Conservation (phyloP, 2,329 filamentous ascomycete genomes). For the Beauveria bassiana region DNA sequence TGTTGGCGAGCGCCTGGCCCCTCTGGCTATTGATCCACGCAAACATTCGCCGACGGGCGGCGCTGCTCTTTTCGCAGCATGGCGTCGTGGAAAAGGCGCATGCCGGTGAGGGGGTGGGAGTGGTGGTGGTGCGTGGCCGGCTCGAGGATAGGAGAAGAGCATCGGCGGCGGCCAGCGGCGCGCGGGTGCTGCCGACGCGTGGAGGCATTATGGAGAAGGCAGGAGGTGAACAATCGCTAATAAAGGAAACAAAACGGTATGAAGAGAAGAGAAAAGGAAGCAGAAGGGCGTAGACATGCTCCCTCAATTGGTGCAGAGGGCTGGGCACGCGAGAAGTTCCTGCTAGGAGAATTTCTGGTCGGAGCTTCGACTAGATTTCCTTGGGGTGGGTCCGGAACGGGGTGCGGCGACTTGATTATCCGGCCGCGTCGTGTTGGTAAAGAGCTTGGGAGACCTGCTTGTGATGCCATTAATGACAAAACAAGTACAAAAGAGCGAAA, state of each 20-base stretch:
- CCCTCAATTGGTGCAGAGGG: constrained; percentile 17
- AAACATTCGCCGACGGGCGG: constrained; percentile 29
- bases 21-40: constrained; percentile 27
- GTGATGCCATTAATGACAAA: not conserved
- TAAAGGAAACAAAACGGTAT: not conserved
- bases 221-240: not conserved
- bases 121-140: constrained; percentile 11
- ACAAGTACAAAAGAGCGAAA: not conserved
- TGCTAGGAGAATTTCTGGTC: constrained; percentile 9
- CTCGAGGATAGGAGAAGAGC: constrained; percentile 21
- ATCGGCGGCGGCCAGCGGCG: constrained; percentile 23
- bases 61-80: constrained; percentile 29
- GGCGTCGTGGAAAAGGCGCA: constrained; percentile 34
- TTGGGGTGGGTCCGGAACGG: not conserved
- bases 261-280: not conserved
- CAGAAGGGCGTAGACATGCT: constrained; percentile 14
- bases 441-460: no score
- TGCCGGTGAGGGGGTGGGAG: constrained; percentile 14
- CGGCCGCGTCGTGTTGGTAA: not conserved
- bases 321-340: not conserved
- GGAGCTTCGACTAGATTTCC: constrained; percentile 2
- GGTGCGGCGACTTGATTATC: constrained; percentile 9
- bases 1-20: constrained; percentile 20
- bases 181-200: constrained; percentile 16
- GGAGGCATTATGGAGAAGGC: constrained; percentile 19